phyloP scores from a whole-genome alignment of 805 yeast species.

The Cyberlindnera xishuangbannaensis region DNA sequence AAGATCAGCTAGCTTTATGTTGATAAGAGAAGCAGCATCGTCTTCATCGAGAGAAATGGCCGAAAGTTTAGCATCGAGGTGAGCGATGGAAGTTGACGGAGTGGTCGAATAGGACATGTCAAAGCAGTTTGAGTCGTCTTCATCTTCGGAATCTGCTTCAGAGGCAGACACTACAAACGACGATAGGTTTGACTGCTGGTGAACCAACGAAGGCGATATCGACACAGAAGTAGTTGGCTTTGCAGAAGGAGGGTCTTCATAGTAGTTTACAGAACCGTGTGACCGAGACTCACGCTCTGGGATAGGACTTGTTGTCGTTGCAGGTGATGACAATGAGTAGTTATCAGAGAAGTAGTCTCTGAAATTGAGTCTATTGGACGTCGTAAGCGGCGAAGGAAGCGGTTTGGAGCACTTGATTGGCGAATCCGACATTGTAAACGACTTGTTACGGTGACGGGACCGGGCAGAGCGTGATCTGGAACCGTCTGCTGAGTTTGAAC shows the following conservation, averaged over 20 bases:
- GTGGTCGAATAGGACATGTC: background rate
- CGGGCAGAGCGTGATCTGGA: slow-evolving; percentile 6
- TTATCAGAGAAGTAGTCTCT: slow-evolving; percentile 10
- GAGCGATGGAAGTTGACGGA: background rate
- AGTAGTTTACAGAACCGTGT: slow-evolving; percentile 12
- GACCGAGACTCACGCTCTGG: slow-evolving; percentile 7
- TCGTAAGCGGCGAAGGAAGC: slow-evolving; percentile 37
- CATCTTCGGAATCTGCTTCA: slow-evolving; percentile 13
- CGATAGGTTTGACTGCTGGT: slow-evolving; percentile 8
- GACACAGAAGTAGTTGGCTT: no score
- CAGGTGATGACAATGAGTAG: slow-evolving; percentile 3
- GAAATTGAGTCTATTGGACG: slow-evolving; percentile 8
- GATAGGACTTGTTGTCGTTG: slow-evolving; percentile 1
- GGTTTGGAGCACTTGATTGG: slow-evolving; percentile 40
- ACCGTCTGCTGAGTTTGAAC: slow-evolving; percentile 1
- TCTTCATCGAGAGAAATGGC: slow-evolving; percentile 10
- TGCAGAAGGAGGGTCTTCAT: slow-evolving; percentile 7
- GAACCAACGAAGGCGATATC: slow-evolving; percentile 8
- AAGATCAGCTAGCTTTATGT: slow-evolving; percentile 57
- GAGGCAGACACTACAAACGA: slow-evolving; percentile 12
- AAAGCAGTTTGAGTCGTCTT: slow-evolving; percentile 4
- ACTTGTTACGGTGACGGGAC: background rate
- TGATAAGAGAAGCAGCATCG: slow-evolving; percentile 11
- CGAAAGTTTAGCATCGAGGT: slow-evolving; percentile 3
- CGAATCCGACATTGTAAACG: slow-evolving; percentile 3